Evolutionary conservation across 305 asterid genomes (phyloP).

Genomic region (Solanum hybrid): DNA sequence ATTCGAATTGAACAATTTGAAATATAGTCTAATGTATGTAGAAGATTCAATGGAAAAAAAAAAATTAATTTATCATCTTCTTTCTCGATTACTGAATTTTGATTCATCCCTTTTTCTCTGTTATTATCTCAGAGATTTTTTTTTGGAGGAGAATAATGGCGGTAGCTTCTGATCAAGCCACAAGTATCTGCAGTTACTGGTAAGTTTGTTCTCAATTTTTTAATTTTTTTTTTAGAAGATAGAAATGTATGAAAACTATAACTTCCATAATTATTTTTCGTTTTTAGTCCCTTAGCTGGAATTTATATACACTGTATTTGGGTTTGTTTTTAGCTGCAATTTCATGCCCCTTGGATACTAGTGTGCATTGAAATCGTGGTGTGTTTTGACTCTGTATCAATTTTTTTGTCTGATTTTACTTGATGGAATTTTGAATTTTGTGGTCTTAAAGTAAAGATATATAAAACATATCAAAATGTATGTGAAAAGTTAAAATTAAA

Average conservation of each 20-base stretch:
- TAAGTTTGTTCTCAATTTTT: not conserved
- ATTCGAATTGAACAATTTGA: slow-evolving; percentile 3
- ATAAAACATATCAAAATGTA: not conserved
- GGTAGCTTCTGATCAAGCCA: slow-evolving; percentile 27
- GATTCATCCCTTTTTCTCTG: not conserved
- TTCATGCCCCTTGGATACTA: not conserved
- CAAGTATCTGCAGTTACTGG: slow-evolving; percentile 36
- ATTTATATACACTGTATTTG: not conserved
- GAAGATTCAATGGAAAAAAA: not conserved
- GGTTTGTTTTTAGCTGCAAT: not conserved
- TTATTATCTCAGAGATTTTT: not conserved
- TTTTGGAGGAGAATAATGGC: slow-evolving; percentile 11
- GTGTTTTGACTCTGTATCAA: not conserved
- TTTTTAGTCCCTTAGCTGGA: not conserved
- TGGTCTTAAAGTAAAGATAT: not conserved
- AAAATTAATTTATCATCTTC: not conserved
- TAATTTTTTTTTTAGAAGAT: not conserved
- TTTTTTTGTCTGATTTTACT: not conserved
- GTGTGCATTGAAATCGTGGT: not conserved
- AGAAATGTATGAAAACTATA: not conserved
- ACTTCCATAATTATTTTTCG: not conserved
- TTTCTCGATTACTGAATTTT: not conserved
- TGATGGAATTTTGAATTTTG: too few relatives aligned
- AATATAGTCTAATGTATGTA: not conserved
- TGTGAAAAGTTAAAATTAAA: not conserved